Evolutionary conservation across 2,329 filamentous ascomycete genomes (phyloP).

Genomic region (Neospermospora avenae): DNA sequence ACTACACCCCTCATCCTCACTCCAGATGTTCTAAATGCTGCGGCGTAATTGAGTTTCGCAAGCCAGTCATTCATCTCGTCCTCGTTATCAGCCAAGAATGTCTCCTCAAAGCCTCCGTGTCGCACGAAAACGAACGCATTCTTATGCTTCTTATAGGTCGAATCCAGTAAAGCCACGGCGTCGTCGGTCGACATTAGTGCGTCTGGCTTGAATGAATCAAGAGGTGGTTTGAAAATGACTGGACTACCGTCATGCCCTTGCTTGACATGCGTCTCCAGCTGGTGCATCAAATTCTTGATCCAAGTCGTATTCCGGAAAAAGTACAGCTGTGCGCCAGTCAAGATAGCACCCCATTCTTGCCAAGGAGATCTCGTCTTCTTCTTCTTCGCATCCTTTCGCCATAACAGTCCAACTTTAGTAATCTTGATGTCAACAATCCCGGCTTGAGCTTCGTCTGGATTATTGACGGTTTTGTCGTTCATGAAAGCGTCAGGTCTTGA

Average conservation of each 20-base stretch:
- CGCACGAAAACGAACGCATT: constrained; percentile 89
- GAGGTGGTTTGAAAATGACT: constrained; percentile 83
- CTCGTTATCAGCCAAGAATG: constrained; percentile 86
- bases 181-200: constrained; percentile 90
- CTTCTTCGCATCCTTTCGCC: constrained; percentile 92
- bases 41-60: constrained; percentile 92
- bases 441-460: constrained; percentile 81
- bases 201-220: constrained; percentile 92
- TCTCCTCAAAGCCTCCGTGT: constrained; percentile 82
- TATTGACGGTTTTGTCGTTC: constrained; percentile 78
- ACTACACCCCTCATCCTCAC: constrained; percentile 87
- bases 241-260: constrained; percentile 71
- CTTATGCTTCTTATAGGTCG: constrained; percentile 90
- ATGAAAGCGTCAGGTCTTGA: constrained; percentile 95
- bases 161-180: constrained; percentile 82
- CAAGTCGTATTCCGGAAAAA: constrained; percentile 92
- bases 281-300: constrained; percentile 87
- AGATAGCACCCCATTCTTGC: constrained; percentile 97
- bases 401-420: constrained; percentile 90
- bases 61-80: constrained; percentile 96
- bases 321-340: constrained; percentile 95
- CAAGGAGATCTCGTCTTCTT: constrained; percentile 93
- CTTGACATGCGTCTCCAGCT: constrained; percentile 80
- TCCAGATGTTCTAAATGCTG: constrained; percentile 87
- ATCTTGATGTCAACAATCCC: constrained; percentile 97